These are phyloP conservation scores for Saitozyma sp. DNA, from an alignment of 768 basidiomycete species.

Conservation along the genomic window DNA sequence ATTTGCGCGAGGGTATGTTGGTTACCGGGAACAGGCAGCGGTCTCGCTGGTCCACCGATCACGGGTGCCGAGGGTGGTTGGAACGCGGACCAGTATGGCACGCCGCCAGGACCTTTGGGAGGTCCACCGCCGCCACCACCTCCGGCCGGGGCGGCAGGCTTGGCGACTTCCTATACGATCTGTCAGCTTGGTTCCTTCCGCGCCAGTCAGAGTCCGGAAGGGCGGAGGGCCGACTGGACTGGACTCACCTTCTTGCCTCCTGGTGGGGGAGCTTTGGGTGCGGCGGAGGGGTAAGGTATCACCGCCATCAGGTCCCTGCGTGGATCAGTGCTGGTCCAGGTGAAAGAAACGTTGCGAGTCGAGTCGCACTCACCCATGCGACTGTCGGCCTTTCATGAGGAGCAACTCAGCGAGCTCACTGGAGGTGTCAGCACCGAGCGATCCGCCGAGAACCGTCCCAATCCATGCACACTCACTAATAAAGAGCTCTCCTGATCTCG, in stretches of 20 bases:
- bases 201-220: conserved; percentile 2
- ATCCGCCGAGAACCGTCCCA: too few relatives aligned
- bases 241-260: conserved; percentile 21
- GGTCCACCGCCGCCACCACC: conserved; percentile 11
- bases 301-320: conserved; percentile 46
- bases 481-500: conserved; percentile 48
- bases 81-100: conserved; percentile 39
- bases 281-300: conserved; percentile 39
- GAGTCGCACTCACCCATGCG: conserved; percentile 37
- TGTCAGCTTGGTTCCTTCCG: conserved; percentile 7
- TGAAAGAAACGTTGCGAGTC: not conserved
- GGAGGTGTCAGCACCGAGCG: conserved; percentile 1
- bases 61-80: conserved; percentile 19
- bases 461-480: conserved; percentile 38
- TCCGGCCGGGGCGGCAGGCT: not conserved
- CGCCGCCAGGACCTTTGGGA: conserved; percentile 21
- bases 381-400: conserved; percentile 51
- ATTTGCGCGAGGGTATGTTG: conserved; percentile 3
- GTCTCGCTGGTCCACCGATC: conserved; percentile 27
- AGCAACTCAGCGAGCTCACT: conserved; percentile 51
- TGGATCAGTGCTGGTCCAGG: not conserved
- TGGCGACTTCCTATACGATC: conserved; percentile 2
- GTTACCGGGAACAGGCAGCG: conserved; percentile 18
- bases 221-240: not conserved
- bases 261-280: conserved; percentile 30